Percentiles rank a stretch among this genome's conserved stretches.
Evolutionary conservation across 768 basidiomycete genomes (phyloP).

Genomic region (Rhizopogon vinicolor): DNA sequence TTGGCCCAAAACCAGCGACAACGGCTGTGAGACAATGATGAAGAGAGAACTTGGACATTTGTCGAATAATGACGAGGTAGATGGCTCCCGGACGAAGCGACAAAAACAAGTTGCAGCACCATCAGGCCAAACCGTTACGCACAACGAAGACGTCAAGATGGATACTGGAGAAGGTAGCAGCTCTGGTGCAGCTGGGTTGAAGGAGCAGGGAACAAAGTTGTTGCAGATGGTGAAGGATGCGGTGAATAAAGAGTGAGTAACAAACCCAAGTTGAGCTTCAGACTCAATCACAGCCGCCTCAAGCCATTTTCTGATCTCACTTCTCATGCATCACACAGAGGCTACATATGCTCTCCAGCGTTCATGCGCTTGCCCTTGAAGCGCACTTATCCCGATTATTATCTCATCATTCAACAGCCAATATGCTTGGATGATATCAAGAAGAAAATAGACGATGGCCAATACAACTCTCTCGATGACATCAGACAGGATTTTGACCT

Average conservation of each 20-base stretch:
- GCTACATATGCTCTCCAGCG: conserved; percentile 54
- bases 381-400: conserved; percentile 84
- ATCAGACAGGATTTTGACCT: conserved; percentile 71
- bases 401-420: conserved; percentile 69
- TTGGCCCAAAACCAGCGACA: conserved; percentile 4
- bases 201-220: conserved; percentile 64
- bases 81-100: conserved; percentile 47
- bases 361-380: conserved; percentile 71
- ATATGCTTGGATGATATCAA: conserved; percentile 91
- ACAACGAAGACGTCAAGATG: conserved; percentile 16
- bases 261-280: conserved; percentile 31
- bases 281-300: conserved; percentile 19
- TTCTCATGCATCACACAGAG: conserved; percentile 41
- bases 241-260: conserved; percentile 83
- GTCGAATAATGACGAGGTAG: conserved; percentile 34
- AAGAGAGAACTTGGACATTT: conserved; percentile 47
- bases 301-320: conserved; percentile 35
- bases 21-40: conserved; percentile 30
- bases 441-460: conserved; percentile 56
- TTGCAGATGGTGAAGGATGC: conserved; percentile 81
- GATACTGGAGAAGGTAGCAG: conserved; percentile 17
- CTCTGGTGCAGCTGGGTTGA: conserved; percentile 35
- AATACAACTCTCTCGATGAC: conserved; percentile 59
- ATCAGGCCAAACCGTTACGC: conserved; percentile 33
- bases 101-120: conserved; percentile 38